Evolutionary conservation across 2,329 filamentous ascomycete genomes (phyloP).

Genomic region (Dactylellina drechsleri): DNA sequence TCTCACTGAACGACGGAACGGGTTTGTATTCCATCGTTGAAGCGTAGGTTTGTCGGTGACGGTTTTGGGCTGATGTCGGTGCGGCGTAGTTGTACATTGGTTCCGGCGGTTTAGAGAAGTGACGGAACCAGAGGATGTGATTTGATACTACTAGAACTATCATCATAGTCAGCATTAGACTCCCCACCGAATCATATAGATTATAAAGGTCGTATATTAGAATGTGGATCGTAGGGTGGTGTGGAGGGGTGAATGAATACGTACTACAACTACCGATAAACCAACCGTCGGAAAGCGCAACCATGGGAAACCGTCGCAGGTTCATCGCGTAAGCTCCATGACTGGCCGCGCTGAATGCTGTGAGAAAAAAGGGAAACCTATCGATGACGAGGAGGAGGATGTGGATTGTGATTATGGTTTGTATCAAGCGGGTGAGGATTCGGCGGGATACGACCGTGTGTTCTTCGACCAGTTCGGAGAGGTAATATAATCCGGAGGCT

Average conservation of each 20-base stretch:
- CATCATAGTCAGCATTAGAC: too few species aligned
- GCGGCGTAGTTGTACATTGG: constrained; percentile 69
- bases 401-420: constrained; percentile 79
- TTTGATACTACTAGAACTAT: constrained; percentile 83
- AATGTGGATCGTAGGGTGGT: too few species aligned
- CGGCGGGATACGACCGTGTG: constrained; percentile 93
- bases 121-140: constrained; percentile 94
- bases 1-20: constrained; percentile 87
- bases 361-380: constrained; percentile 81
- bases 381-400: constrained; percentile 80
- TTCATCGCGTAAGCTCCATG: constrained; percentile 91
- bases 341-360: constrained; percentile 77
- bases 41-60: constrained; percentile 55
- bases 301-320: constrained; percentile 73
- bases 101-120: constrained; percentile 78
- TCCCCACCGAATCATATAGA: too few species aligned
- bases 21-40: constrained; percentile 63
- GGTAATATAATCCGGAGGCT: constrained; percentile 98
- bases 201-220: too few species aligned
- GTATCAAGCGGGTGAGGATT: constrained; percentile 85
- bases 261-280: constrained; percentile 59
- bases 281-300: constrained; percentile 41
- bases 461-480: constrained; percentile 97
- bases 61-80: constrained; percentile 70
- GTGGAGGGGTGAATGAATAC: constrained; percentile 71